These are phyloP conservation scores for Ganoderma boninense DNA, from an alignment of 1,284 basidiomycete genomes.

Conservation along the genomic window DNA sequence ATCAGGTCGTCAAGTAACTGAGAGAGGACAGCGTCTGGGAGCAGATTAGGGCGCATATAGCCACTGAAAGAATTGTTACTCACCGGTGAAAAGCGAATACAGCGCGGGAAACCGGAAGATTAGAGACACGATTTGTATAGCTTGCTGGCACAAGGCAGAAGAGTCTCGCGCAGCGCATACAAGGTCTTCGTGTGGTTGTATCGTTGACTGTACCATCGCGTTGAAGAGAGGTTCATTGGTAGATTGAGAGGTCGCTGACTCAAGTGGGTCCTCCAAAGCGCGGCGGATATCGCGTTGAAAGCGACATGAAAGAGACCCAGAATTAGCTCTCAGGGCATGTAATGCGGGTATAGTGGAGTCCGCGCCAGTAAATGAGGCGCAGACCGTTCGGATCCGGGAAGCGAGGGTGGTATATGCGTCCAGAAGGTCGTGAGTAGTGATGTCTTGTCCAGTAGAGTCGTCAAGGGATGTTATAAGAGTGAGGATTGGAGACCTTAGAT, in stretches of 20 bases:
- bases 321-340: conserved; percentile 38
- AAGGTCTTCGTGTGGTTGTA: conserved; percentile 43
- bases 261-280: conserved; percentile 49
- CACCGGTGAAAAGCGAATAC: conserved; percentile 57
- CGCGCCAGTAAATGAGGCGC: conserved; percentile 34
- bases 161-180: conserved; percentile 50
- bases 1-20: conserved; percentile 51
- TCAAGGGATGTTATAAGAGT: conserved; percentile 56
- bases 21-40: conserved; percentile 50
- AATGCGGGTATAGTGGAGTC: conserved; percentile 41
- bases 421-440: conserved; percentile 58
- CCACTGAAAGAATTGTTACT: conserved; percentile 29
- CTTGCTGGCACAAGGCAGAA: conserved; percentile 55
- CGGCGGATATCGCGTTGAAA: conserved; percentile 58
- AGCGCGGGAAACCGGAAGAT: conserved; percentile 55
- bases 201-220: conserved; percentile 14
- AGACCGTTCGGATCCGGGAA: conserved; percentile 50
- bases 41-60: conserved; percentile 17
- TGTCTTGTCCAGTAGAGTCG: conserved; percentile 39
- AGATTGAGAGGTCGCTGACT: conserved; percentile 8
- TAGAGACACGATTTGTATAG: conserved; percentile 56
- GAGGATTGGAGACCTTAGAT: conserved; percentile 47
- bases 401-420: conserved; percentile 66
- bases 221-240: conserved; percentile 24
- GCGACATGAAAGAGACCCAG: conserved; percentile 45